These are phyloP conservation scores for Ceratocystis eucalypticola DNA, from an alignment of 2,329 filamentous ascomycete species.

Conservation along the genomic window DNA sequence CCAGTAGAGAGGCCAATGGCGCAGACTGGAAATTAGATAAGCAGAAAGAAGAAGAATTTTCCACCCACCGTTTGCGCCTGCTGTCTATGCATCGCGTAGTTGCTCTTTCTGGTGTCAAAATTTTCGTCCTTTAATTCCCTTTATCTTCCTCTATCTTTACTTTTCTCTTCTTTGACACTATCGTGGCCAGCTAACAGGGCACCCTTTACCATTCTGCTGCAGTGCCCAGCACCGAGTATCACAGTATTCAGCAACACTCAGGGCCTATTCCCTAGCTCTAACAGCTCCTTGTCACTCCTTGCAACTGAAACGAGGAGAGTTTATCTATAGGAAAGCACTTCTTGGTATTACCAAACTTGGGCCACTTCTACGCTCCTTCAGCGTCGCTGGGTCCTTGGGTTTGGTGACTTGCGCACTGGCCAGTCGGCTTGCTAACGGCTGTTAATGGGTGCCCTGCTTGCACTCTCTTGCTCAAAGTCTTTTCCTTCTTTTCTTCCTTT, in stretches of 20 bases:
- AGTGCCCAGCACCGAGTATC: neutral
- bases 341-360: constrained; percentile 3
- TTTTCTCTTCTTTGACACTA: neutral
- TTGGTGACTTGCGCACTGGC: neutral
- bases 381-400: neutral
- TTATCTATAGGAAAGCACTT: neutral
- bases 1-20: too few relatives aligned
- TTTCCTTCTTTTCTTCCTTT: constrained; percentile 1
- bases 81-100: too few relatives aligned
- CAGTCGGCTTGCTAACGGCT: neutral
- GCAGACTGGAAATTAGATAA: too few relatives aligned
- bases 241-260: neutral
- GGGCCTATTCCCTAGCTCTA: neutral
- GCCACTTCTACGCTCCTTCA: neutral
- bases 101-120: neutral
- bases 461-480: neutral
- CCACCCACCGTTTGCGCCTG: too few relatives aligned
- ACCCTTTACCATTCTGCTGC: neutral
- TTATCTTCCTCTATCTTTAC: neutral
- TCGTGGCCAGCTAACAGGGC: neutral
- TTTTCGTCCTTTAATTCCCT: neutral
- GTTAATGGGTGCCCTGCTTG: neutral
- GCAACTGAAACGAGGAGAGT: constrained; percentile 6
- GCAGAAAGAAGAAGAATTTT: too few relatives aligned
- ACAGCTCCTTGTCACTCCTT: neutral